These are phyloP conservation scores for Coemansia biformis DNA, from an alignment of 192 early-diverging fungal genomes.

Conservation along the genomic window DNA sequence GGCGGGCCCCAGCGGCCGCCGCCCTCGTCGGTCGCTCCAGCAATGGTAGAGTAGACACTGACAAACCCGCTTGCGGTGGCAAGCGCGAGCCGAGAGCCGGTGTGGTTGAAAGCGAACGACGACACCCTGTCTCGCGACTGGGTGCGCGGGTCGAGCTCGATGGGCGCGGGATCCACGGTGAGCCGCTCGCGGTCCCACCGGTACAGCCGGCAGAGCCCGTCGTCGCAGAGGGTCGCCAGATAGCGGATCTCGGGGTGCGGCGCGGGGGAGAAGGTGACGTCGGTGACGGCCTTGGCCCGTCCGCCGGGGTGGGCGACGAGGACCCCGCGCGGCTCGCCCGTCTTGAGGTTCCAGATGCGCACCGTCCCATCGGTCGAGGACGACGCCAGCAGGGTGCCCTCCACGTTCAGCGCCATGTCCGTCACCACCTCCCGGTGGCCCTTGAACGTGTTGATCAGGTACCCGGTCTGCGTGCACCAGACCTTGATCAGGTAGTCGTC, in stretches of 20 bases:
- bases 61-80: conserved; percentile 72
- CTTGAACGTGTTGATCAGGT: conserved; percentile 73
- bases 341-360: conserved; percentile 70
- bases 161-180: conserved; percentile 54
- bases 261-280: conserved; percentile 73
- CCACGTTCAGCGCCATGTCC: conserved; percentile 69
- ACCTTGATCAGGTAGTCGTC: conserved; percentile 84
- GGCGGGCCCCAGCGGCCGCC: conserved; percentile 21
- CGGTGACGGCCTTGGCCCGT: conserved; percentile 56
- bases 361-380: conserved; percentile 71
- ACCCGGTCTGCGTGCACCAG: conserved; percentile 75
- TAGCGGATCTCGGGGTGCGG: conserved; percentile 61
- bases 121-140: conserved; percentile 50
- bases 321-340: conserved; percentile 62
- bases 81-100: conserved; percentile 73
- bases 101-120: conserved; percentile 68
- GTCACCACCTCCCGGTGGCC: conserved; percentile 73
- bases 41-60: conserved; percentile 69
- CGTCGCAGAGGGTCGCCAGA: conserved; percentile 65
- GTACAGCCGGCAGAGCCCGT: conserved; percentile 69
- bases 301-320: conserved; percentile 40
- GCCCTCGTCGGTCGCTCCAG: conserved; percentile 15
- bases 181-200: conserved; percentile 59
- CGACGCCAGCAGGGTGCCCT: conserved; percentile 75
- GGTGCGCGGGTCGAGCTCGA: conserved; percentile 51